A percentile compares a stretch with the other conserved stretches of the same genome.
These are phyloP conservation scores for Cyanidium caldarium DNA, from an alignment of 23 red algal genomes.

Conservation along the genomic window DNA sequence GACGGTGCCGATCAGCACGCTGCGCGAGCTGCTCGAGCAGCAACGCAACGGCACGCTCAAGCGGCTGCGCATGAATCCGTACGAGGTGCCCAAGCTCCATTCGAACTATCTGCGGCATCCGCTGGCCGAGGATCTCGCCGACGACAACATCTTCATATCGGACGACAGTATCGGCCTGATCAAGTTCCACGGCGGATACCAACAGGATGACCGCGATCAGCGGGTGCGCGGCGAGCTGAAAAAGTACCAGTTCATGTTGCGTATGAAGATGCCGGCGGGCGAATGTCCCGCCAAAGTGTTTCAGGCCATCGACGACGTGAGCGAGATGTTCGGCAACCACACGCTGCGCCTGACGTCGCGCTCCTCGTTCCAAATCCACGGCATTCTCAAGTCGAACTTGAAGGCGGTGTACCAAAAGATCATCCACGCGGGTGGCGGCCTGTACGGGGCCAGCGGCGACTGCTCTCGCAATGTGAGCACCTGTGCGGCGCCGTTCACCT, in stretches of 20 bases:
- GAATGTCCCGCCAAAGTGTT: conserved; percentile 77
- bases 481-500: conserved; percentile 54
- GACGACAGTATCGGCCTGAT: conserved; percentile 75
- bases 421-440: conserved; percentile 71
- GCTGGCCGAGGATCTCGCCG: conserved; percentile 47
- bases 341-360: conserved; percentile 89
- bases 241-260: conserved; percentile 98
- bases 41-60: conserved; percentile 13
- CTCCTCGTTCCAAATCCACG: conserved; percentile 84
- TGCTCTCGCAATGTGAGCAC: conserved; percentile 67
- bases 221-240: conserved; percentile 57
- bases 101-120: conserved; percentile 72
- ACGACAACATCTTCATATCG: conserved; percentile 63
- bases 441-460: conserved; percentile 84
- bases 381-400: conserved; percentile 76
- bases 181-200: conserved; percentile 98
- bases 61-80: conserved; percentile 43
- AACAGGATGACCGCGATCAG: conserved; percentile 85
- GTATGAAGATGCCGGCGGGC: conserved; percentile 93
- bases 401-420: conserved; percentile 70
- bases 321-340: conserved; percentile 47
- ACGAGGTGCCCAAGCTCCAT: conserved; percentile 50
- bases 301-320: conserved; percentile 67
- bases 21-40: background rate
- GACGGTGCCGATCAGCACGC: background rate